Evolutionary conservation across 768 basidiomycete genomes (phyloP), one percentile per base, ranked within the genome.

Genomic region (Tremella yokohamensis): DNA sequence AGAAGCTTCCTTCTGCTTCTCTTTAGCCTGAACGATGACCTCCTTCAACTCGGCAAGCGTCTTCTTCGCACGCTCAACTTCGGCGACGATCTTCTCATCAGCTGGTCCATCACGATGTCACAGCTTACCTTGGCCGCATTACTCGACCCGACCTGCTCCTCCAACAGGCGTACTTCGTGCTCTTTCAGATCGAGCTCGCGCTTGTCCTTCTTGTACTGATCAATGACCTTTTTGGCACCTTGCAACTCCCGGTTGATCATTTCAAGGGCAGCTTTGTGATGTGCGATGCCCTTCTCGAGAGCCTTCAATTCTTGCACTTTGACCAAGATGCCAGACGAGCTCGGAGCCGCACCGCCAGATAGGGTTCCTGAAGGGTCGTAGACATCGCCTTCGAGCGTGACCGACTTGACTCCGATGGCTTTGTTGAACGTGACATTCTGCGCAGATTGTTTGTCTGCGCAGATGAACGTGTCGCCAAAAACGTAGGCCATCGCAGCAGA

Each of bases 361-460:
- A 99, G 83, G 0, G 89, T 93, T 7, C 94, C 94, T 8, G 88
- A 87, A 1, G 96, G 94, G 62, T 99, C 96, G 75, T 99, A 98
- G 11, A 96, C 84, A 69, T 98, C 96, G 1, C 96, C 96, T 1
- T 90, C 87, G 19, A 96, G 80, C 7, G 96, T 99, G 48, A 98
- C 92, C 9, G 89, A 92, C 51, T 85, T 85, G 49, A 88, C 84
- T 9, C 84, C 80, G 19, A 81, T 80, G 13, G 87, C 81, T 9
- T 84, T 80, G 55, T 84, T 80, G 79, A 97, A 98, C 0, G 96
- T 96, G 42, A 96, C 88, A 0, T 79, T 77, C 72, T 90, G 90
- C 0, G 96, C 96, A 0, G 91, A 82, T 18, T 86, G 85, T 2
- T 91, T 83, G 65, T 94, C 90, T 49, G 86, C 84, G 73, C 93